phyloP scores from a whole-genome alignment of 1,284 basidiomycete species.

The Rhodotorula sp. region DNA sequence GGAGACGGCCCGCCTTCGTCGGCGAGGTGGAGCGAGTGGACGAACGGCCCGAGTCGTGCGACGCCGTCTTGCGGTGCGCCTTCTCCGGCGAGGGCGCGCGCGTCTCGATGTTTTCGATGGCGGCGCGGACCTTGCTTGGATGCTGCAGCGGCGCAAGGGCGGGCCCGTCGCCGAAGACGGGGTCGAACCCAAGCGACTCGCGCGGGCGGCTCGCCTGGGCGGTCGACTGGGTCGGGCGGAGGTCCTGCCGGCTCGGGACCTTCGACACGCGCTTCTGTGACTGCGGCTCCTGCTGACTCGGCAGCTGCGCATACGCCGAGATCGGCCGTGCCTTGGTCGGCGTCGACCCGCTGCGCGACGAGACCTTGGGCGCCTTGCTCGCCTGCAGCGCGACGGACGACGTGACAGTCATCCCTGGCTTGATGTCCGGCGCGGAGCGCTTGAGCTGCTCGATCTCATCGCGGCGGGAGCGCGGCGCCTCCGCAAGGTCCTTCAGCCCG shows the following conservation, averaged over 20 bases:
- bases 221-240: not conserved
- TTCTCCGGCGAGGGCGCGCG: not conserved
- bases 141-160: conserved; percentile 27
- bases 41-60: not conserved
- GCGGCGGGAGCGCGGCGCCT: not conserved
- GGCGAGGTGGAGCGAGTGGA: not conserved
- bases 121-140: conserved; percentile 25
- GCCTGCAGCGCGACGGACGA: not conserved
- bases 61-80: not conserved
- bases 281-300: not conserved
- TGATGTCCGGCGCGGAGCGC: not conserved
- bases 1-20: too few species aligned
- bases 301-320: conserved; percentile 1
- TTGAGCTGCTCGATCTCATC: conserved; percentile 9
- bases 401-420: not conserved
- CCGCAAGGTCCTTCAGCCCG: not conserved
- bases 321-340: not conserved
- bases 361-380: not conserved
- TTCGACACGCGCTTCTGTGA: not conserved
- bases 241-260: not conserved
- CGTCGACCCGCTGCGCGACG: not conserved
- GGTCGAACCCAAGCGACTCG: conserved; percentile 20
- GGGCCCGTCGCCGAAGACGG: conserved; percentile 18
- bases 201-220: not conserved
- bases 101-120: conserved; percentile 28